Evolutionary conservation across 2,329 filamentous ascomycete species (phyloP).

Genomic region (Ophiostoma tasmaniense): DNA sequence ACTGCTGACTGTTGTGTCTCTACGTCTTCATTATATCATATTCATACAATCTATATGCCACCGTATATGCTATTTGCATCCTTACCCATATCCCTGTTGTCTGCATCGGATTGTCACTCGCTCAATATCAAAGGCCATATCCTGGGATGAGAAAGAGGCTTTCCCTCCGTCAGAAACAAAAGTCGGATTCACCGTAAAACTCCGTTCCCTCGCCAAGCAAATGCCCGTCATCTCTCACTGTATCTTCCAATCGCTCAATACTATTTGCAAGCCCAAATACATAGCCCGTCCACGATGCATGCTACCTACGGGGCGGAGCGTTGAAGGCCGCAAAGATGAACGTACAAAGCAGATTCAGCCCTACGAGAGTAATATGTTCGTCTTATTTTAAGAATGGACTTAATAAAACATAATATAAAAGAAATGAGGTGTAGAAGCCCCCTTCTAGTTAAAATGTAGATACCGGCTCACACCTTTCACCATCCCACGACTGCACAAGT

Average conservation of each 20-base stretch:
- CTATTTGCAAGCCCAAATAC: not conserved
- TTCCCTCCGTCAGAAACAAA: not conserved
- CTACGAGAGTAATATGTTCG: not conserved
- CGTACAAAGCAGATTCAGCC: not conserved
- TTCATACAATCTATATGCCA: not conserved
- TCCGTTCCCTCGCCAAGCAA: not conserved
- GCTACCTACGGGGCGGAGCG: not conserved
- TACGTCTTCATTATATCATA: not conserved
- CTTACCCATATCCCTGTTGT: not conserved
- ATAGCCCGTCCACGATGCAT: not conserved
- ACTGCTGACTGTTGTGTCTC: not conserved
- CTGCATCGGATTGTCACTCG: not conserved
- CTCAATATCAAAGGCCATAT: not conserved
- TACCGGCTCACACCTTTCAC: not conserved
- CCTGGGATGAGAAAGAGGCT: not conserved
- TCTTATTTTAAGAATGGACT: not conserved
- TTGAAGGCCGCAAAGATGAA: not conserved
- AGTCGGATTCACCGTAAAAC: not conserved
- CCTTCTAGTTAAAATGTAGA: no score
- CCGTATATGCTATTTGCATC: not conserved
- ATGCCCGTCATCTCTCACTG: not conserved
- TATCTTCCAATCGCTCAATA: not conserved
- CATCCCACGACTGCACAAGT: not conserved
- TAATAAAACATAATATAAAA: not conserved
- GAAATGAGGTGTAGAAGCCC: not conserved